phyloP scores from a whole-genome alignment of 164 flowering plant genomes.

The Echeveria elegans region DNA sequence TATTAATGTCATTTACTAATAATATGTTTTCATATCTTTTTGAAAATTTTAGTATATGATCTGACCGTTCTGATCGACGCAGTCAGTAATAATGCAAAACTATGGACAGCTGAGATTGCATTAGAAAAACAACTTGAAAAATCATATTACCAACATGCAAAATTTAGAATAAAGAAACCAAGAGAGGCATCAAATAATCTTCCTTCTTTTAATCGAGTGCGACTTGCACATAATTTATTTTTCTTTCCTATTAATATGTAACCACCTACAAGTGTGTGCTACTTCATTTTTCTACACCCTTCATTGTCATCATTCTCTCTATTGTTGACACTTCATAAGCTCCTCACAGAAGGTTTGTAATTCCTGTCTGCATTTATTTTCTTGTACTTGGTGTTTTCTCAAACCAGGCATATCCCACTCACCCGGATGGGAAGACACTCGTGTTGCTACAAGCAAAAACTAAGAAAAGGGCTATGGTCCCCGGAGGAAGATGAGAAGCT shows the following conservation, averaged over 20 bases:
- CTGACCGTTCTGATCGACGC: not conserved
- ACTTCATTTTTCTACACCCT: conserved; percentile 6
- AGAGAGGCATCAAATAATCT: not conserved
- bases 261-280: conserved; percentile 3
- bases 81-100: not conserved
- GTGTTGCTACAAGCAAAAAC: conserved; percentile 35
- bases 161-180: not conserved
- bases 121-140: not conserved
- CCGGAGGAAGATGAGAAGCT: conserved; percentile 40
- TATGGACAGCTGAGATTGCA: not conserved
- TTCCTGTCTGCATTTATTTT: not conserved
- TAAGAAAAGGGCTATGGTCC: conserved; percentile 36
- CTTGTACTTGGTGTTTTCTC: not conserved
- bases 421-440: conserved; percentile 17
- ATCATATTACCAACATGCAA: not conserved
- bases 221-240: not conserved
- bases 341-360: not conserved
- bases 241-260: conserved; percentile 3
- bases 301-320: not conserved
- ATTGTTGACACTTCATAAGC: conserved; percentile 8
- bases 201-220: not conserved
- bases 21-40: not conserved
- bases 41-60: not conserved
- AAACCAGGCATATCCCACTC: not conserved
- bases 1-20: not conserved